Evolutionary conservation across 2,329 filamentous ascomycete genomes (phyloP).

Genomic region (Arthrobotrys musiformis): DNA sequence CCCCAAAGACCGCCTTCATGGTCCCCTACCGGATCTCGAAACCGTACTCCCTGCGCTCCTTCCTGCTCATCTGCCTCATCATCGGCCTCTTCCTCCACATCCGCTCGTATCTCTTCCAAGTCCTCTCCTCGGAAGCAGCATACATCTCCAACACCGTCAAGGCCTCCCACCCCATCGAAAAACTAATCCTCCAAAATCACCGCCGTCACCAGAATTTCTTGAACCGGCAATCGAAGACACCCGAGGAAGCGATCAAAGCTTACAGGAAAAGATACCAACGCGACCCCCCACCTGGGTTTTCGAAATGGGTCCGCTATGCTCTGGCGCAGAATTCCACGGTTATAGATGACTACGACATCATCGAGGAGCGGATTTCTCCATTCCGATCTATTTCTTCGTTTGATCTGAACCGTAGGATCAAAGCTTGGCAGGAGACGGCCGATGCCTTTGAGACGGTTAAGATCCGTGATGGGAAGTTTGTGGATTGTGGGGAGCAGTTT

Average conservation of each 20-base stretch:
- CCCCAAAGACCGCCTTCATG: constrained; percentile 16
- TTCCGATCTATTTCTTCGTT: constrained; percentile 60
- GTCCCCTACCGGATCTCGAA: constrained; percentile 34
- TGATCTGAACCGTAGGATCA: constrained; percentile 29
- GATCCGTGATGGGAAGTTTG: constrained; percentile 61
- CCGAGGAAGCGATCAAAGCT: constrained; percentile 40
- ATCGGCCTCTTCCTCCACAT: constrained; percentile 31
- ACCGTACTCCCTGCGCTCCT: constrained; percentile 32
- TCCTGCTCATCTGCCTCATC: constrained; percentile 31
- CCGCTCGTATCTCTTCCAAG: constrained; percentile 20
- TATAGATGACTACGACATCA: constrained; percentile 68
- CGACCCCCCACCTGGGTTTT: constrained; percentile 66
- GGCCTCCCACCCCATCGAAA: constrained; percentile 44
- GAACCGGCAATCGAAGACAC: constrained; percentile 26
- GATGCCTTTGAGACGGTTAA: constrained; percentile 51
- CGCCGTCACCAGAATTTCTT: constrained; percentile 20
- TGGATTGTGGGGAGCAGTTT: constrained; percentile 23
- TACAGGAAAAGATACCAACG: constrained; percentile 65
- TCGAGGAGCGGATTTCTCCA: constrained; percentile 63
- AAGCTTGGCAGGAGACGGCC: constrained; percentile 20
- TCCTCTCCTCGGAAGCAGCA: constrained; percentile 19
- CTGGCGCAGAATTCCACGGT: constrained; percentile 63
- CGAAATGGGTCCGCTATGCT: constrained; percentile 66
- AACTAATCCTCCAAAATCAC: constrained; percentile 20
- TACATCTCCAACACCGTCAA: constrained; percentile 19